These are phyloP conservation scores for Hyaloperonospora brassicae DNA, from an alignment of 352 stramenopile species.

Conservation along the genomic window DNA sequence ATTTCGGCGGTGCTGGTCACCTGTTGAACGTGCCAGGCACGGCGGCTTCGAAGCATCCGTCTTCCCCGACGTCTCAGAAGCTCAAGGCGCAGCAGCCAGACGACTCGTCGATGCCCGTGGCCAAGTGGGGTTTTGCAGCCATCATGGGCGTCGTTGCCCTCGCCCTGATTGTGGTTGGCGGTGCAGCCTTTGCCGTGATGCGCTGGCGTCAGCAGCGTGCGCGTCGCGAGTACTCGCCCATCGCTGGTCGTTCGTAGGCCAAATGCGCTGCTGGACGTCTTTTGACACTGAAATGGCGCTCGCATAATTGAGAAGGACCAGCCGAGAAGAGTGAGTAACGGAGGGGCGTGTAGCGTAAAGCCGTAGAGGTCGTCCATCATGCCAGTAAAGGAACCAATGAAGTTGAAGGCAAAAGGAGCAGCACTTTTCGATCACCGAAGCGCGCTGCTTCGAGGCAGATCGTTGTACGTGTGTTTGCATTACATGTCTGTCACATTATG, in stretches of 20 bases:
- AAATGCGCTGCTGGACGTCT: slow-evolving; percentile 3
- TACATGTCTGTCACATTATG: too few species aligned
- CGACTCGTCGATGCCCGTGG: slow-evolving; percentile 20
- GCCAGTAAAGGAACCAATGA: too few species aligned
- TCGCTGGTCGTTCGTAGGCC: slow-evolving; percentile 28
- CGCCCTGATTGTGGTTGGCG: slow-evolving; percentile 12
- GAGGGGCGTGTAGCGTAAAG: too few species aligned
- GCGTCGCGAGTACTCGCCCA: slow-evolving; percentile 43
- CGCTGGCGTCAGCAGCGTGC: slow-evolving; percentile 28
- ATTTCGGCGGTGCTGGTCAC: slow-evolving; percentile 68
- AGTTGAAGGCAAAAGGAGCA: too few species aligned
- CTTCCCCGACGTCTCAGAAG: slow-evolving; percentile 4
- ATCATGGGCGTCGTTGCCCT: slow-evolving; percentile 22
- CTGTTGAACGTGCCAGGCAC: slow-evolving; percentile 27
- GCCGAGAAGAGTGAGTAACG: too few species aligned
- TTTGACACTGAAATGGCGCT: too few species aligned
- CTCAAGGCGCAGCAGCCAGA: slow-evolving; percentile 8
- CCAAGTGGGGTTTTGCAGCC: slow-evolving; percentile 26
- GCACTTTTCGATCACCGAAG: too few species aligned
- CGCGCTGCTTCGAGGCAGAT: too few species aligned
- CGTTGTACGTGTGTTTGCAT: too few species aligned
- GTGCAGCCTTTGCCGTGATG: slow-evolving; percentile 24
- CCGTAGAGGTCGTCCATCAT: too few species aligned
- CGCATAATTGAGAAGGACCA: too few species aligned
- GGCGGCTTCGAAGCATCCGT: slow-evolving; percentile 14